Base-by-base conservation (phyloP, 176 grass and related monocot species). In the Otatea glauca region DNA sequence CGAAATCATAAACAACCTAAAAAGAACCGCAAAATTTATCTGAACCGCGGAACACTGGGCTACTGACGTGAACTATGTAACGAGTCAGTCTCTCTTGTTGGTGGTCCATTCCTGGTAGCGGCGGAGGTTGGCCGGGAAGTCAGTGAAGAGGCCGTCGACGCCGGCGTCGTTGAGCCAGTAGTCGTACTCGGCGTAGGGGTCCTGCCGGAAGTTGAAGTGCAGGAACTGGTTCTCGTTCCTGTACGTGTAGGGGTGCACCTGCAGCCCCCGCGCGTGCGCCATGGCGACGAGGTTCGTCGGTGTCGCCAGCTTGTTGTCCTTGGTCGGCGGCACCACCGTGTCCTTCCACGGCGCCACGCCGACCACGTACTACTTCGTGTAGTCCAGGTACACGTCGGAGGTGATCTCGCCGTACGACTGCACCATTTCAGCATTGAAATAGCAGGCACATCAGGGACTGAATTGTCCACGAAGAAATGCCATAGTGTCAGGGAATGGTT, bases 231-330 rank as follows among this genome's bases (percentile, higher is more conserved):
- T 92, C 90, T 92, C 82, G 68, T 92, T 92, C 27, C 82, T 68
- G 73, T 78, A 86, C 59, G 90, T 92, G 72, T 88, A 92, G 23
- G 90, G 86, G 73, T 88, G 86, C 82, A 92, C 86, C 86, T 88
- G 90, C 79, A 86, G 45, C 0, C 84, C 88, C 27, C 82, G 20
- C 3, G 82, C 90, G 74, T 92, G 90, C 25, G 90, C 86, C 50
- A 77, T 82, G 48, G 86, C 86, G 10, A 92, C 83, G n/a, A 86
- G 82, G 77, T 92, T 82, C 65, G 90, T 82, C 5, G 82, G 82
- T 70, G 77, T 60, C 1, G 77, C 49, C 15, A 92, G 86, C 81
- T 7, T 25, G 70, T 88, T 88, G 72, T 32, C 89, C 60, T 43
- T 68, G 29, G 83, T 82, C 1, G 86, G 77, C n/a, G 90, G 86